phyloP scores from a whole-genome alignment of 73 alveolate genomes.

The Effrenium voratum region DNA sequence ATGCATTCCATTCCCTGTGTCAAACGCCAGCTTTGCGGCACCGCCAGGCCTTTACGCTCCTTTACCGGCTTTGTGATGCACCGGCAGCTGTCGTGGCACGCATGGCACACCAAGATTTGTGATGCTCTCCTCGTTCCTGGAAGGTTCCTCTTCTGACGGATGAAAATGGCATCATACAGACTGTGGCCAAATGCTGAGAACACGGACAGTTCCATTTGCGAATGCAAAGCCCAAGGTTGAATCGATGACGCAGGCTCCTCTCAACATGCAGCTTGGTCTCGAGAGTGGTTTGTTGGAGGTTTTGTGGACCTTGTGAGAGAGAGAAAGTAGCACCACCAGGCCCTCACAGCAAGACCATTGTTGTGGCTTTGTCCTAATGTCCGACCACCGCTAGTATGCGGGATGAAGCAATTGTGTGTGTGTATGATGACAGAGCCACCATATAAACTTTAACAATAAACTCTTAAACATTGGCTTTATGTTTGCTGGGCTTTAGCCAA shows the following conservation, averaged over 20 bases:
- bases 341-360: too few species aligned
- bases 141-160: constrained; percentile 65
- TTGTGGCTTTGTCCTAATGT: too few species aligned
- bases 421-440: too few species aligned
- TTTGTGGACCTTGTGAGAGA: not conserved
- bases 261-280: constrained; percentile 26
- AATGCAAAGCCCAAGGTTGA: constrained; percentile 25
- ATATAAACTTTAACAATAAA: too few species aligned
- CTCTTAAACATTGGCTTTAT: too few species aligned
- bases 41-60: constrained; percentile 38
- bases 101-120: not conserved
- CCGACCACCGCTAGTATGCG: too few species aligned
- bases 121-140: not conserved
- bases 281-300: not conserved
- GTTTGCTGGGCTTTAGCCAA: too few species aligned
- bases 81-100: constrained; percentile 69
- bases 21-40: not conserved
- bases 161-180: constrained; percentile 37
- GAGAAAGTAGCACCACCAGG: too few species aligned
- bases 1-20: not conserved
- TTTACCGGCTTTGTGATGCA: constrained; percentile 69
- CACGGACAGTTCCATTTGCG: not conserved
- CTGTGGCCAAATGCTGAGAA: not conserved
- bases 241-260: constrained; percentile 54
- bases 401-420: too few species aligned